Evolutionary conservation across 306 rosid species (phyloP).

Genomic region (Betula pendula): DNA sequence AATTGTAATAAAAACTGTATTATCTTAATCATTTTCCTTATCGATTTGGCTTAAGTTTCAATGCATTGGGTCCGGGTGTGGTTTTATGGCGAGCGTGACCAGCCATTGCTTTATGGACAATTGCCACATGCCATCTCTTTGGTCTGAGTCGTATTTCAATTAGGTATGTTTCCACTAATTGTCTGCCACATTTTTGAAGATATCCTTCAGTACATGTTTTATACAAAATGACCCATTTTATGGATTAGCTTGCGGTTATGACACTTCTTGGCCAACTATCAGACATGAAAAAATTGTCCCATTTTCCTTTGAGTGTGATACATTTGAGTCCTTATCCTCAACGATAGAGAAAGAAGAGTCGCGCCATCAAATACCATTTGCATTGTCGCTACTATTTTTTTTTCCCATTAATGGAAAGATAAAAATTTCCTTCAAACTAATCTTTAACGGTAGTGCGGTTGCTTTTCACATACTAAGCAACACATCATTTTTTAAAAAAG

Average conservation of each 20-base stretch:
- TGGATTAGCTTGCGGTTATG: not conserved
- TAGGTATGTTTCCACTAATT: conserved; percentile 13
- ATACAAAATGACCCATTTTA: not conserved
- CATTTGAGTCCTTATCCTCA: not conserved
- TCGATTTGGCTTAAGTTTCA: not conserved
- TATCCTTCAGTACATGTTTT: not conserved
- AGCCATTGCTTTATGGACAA: too few relatives aligned
- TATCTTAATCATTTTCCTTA: too few relatives aligned
- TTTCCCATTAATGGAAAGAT: too few relatives aligned
- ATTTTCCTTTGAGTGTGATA: not conserved
- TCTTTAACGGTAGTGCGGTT: too few relatives aligned
- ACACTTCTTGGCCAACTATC: not conserved
- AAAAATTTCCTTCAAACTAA: too few relatives aligned
- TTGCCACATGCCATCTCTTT: not conserved
- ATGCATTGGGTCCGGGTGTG: not conserved
- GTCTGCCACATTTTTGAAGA: conserved; percentile 24
- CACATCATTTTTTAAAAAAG: too few relatives aligned
- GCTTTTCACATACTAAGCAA: too few relatives aligned
- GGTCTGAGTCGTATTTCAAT: conserved; percentile 3
- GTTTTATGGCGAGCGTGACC: not conserved
- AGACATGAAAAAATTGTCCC: not conserved
- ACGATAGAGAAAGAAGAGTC: not conserved
- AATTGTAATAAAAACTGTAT: too few relatives aligned
- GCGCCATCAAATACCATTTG: not conserved
- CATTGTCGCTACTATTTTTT: not conserved